A percentile compares a stretch with the other conserved stretches of the same genome.
phyloP scores from a whole-genome alignment of 2,329 filamentous ascomycete species.

The Lanzia echinophila region DNA sequence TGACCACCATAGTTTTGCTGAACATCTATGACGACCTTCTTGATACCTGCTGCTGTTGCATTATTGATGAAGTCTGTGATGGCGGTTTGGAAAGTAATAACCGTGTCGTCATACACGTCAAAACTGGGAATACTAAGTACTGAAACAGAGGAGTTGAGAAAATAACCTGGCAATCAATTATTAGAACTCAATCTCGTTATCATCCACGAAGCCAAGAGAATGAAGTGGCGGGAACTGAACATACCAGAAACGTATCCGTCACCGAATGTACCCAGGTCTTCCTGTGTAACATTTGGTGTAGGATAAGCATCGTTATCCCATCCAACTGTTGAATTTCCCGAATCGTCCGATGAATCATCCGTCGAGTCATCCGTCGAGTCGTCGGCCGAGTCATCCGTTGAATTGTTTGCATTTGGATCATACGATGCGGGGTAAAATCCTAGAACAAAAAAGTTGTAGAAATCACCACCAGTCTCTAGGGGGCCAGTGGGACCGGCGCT shows the following conservation, averaged over 20 bases:
- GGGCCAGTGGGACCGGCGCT: constrained; percentile 24
- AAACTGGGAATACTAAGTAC: constrained; percentile 38
- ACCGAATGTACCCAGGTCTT: constrained; percentile 17
- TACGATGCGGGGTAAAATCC: constrained; percentile 20
- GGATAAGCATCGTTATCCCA: constrained; percentile 18
- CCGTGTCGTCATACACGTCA: constrained; percentile 22
- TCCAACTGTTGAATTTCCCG: not conserved
- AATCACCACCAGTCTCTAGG: constrained; percentile 23
- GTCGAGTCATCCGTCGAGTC: not conserved
- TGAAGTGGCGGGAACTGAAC: not conserved
- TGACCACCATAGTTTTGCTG: constrained; percentile 54
- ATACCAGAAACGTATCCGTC: constrained; percentile 17
- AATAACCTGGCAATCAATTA: constrained; percentile 15
- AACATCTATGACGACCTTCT: constrained; percentile 56
- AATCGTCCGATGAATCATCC: not conserved
- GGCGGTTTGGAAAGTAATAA: constrained; percentile 28
- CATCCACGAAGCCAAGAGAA: not conserved
- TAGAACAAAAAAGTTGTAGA: constrained; percentile 26
- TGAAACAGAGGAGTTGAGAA: constrained; percentile 24
- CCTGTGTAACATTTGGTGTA: constrained; percentile 16
- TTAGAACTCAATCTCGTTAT: not conserved
- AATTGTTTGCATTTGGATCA: constrained; percentile 5
- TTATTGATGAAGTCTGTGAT: constrained; percentile 37
- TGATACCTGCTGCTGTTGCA: constrained; percentile 40
- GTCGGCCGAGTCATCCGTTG: constrained; percentile 1